Evolutionary conservation across 768 basidiomycete genomes (phyloP).

Genomic region (Dendrothele bispora): DNA sequence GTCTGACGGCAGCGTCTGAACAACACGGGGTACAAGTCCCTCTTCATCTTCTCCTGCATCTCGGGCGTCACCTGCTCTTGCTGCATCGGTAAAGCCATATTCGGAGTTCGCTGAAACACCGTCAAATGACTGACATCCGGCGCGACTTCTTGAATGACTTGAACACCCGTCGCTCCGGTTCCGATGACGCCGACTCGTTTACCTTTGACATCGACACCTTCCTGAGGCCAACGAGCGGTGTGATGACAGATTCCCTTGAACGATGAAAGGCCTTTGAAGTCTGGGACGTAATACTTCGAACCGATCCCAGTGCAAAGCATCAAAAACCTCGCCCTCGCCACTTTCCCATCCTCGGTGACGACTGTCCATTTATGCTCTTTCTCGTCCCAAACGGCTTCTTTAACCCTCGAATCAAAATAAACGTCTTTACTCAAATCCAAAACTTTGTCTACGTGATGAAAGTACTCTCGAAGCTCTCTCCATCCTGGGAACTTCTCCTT

Average conservation of each 20-base stretch:
- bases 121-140: conserved; percentile 3
- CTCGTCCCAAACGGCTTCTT: conserved; percentile 10
- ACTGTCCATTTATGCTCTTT: conserved; percentile 10
- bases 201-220: conserved; percentile 1
- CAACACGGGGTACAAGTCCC: conserved; percentile 6
- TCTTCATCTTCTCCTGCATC: conserved; percentile 1
- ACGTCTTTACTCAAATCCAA: conserved; percentile 13
- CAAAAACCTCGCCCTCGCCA: conserved; percentile 1
- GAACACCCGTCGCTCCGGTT: conserved; percentile 7
- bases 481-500: conserved; percentile 9
- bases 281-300: background rate
- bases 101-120: conserved; percentile 10
- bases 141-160: conserved; percentile 8
- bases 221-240: conserved; percentile 7
- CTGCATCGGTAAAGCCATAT: conserved; percentile 6
- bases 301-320: conserved; percentile 6
- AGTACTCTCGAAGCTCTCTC: conserved; percentile 11
- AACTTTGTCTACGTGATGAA: conserved; percentile 14
- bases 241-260: conserved; percentile 7
- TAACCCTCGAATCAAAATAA: conserved; percentile 11
- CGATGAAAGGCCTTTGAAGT: background rate
- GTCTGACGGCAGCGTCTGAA: conserved; percentile 5
- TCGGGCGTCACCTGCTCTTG: conserved; percentile 2
- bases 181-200: conserved; percentile 8
- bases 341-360: background rate